phyloP scores from a whole-genome alignment of 257 asterid species.

The Lantana camara region DNA sequence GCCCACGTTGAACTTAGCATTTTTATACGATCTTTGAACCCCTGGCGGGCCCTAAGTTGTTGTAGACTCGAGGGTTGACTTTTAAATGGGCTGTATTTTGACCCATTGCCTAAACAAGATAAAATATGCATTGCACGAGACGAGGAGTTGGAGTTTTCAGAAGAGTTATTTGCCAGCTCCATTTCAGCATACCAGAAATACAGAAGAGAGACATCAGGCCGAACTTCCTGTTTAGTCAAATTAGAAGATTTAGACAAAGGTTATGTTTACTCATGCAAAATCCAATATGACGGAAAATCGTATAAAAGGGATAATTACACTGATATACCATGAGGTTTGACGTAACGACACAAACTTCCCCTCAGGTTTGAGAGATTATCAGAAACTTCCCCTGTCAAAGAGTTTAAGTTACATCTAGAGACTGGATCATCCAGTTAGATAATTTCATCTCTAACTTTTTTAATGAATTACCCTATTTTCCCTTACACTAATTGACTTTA shows the following conservation, averaged over 20 bases:
- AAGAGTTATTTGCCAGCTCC: slow-evolving; percentile 60
- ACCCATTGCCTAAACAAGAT: slow-evolving; percentile 86
- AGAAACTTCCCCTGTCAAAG: too few relatives aligned
- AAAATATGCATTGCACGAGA: slow-evolving; percentile 83
- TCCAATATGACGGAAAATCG: not conserved
- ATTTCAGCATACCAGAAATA: slow-evolving; percentile 91
- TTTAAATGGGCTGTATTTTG: slow-evolving; percentile 64
- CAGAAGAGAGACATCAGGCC: slow-evolving; percentile 63
- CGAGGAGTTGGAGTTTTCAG: slow-evolving; percentile 49
- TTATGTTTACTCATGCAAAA: slow-evolving; percentile 1
- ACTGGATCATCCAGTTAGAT: too few relatives aligned
- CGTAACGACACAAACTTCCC: too few relatives aligned
- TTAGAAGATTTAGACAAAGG: slow-evolving; percentile 17
- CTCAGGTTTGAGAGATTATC: too few relatives aligned
- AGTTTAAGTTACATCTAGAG: too few relatives aligned
- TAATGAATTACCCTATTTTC: too few relatives aligned
- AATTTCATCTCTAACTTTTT: too few relatives aligned
- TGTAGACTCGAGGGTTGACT: slow-evolving; percentile 67
- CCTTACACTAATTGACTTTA: too few relatives aligned
- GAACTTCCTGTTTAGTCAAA: slow-evolving; percentile 54
- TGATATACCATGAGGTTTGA: too few relatives aligned
- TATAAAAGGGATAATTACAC: too few relatives aligned
- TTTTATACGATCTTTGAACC: slow-evolving; percentile 79
- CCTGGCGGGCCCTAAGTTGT: slow-evolving; percentile 89
- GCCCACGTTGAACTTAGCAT: slow-evolving; percentile 64